These are phyloP conservation scores for Phytopythium montanum DNA, from an alignment of 352 stramenopile species.

Conservation along the genomic window DNA sequence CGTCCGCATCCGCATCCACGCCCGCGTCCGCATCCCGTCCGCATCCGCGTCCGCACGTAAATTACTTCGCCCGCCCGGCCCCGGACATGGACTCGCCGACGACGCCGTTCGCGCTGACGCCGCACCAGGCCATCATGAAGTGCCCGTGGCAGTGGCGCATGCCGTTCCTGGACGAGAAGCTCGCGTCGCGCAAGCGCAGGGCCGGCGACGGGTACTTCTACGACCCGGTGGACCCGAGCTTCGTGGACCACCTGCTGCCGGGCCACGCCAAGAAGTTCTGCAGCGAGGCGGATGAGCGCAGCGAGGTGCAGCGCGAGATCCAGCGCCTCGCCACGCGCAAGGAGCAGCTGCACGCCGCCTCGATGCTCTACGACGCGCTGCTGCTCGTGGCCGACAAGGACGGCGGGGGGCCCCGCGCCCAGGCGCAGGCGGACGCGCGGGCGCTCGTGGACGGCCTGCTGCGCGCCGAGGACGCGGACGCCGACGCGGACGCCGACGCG, in stretches of 20 bases:
- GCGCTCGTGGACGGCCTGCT: conserved; percentile 75
- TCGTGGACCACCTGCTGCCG: conserved; percentile 79
- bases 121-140: conserved; percentile 85
- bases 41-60: neutral
- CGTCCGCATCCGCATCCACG: neutral
- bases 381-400: conserved; percentile 20
- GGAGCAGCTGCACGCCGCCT: conserved; percentile 31
- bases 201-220: conserved; percentile 80
- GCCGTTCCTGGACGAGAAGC: conserved; percentile 82
- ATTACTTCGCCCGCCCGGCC: neutral
- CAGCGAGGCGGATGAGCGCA: conserved; percentile 62
- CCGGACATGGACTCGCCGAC: conserved; percentile 65
- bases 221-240: conserved; percentile 82
- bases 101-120: conserved; percentile 39
- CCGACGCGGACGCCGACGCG: too few relatives aligned
- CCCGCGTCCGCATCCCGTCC: neutral
- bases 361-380: conserved; percentile 31
- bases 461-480: conserved; percentile 35
- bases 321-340: conserved; percentile 73
- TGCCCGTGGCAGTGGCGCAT: conserved; percentile 86
- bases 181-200: conserved; percentile 80
- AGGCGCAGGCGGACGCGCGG: conserved; percentile 5
- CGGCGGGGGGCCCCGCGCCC: conserved; percentile 10
- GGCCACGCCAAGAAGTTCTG: conserved; percentile 81
- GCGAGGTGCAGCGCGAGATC: conserved; percentile 32